Evolutionary conservation across 2,329 filamentous ascomycete species (phyloP), one percentile per base, ranked within the genome.

Genomic region (Epichloe sibirici): DNA sequence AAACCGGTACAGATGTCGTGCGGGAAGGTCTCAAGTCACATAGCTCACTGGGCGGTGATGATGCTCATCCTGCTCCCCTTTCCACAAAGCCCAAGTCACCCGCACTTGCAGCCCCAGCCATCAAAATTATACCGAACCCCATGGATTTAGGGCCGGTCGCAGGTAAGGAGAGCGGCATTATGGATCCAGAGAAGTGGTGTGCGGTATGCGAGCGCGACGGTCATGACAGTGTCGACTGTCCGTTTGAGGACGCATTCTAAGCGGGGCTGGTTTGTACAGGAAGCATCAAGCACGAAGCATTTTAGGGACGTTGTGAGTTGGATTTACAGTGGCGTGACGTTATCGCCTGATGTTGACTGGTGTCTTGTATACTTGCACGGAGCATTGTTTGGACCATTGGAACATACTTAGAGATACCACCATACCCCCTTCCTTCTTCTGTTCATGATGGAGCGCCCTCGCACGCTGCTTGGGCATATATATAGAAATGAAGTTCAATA

Each of bases 161-260:
- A 4, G 88, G 88, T 50, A 91, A 89, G 71, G 81, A 85, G 58
- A 89, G 83, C 52, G 86, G 86, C 1, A 72, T 88, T 46, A 76
- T 91, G 58, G 89, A 97, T 62, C 81, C 84, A 51, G 80, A 85
- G 56, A 96, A 95, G 71, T 98, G 93, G 93, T 98, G 93, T 69
- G 93, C 93, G 15, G 75, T 97, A 45, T 98, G 93, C 66, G 93
- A 98, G 74, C 82, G 88, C 56, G 93, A 98, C 63, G 93, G 93
- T 13, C 93, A 98, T 66, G 88, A 96, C 69, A 96, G 91, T 63
- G 90, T 95, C 56, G 89, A 94, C 68, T 95, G 90, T 69, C 90
- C 90, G 12, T 86, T 95, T 68, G 90, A 95, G 70, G 89, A 94
- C 67, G 82, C 82, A 34, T 86, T 84, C 58, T 84, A 34, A 54